phyloP scores from a whole-genome alignment of 495 filamentous ascomycete species.

The Trichoderma parareesei region DNA sequence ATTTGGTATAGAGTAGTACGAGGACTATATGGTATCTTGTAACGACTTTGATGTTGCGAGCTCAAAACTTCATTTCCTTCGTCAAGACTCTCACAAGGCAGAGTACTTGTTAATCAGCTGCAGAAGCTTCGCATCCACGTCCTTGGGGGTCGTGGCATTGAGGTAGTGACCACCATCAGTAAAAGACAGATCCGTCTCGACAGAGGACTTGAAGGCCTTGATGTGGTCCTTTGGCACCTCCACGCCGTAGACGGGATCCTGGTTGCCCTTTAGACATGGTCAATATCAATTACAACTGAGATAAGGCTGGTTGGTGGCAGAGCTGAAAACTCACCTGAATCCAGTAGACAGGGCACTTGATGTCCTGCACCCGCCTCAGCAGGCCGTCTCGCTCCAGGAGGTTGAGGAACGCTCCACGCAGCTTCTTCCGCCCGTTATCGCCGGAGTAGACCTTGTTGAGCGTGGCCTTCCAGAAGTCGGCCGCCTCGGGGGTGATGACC shows the following conservation, averaged over 20 bases:
- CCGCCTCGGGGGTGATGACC: slow-evolving; percentile 27
- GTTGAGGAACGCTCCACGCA: slow-evolving; percentile 49
- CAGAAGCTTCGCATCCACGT: slow-evolving; percentile 44
- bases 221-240: slow-evolving; percentile 47
- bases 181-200: slow-evolving; percentile 39
- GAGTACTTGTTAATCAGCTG: slow-evolving; percentile 30
- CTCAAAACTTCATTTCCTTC: not conserved
- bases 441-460: slow-evolving; percentile 50
- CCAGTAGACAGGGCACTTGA: slow-evolving; percentile 55
- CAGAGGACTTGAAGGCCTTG: slow-evolving; percentile 45
- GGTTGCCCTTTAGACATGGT: slow-evolving; percentile 36
- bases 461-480: slow-evolving; percentile 44
- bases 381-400: slow-evolving; percentile 53
- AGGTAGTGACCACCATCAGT: slow-evolving; percentile 53
- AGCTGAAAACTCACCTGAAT: slow-evolving; percentile 39
- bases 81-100: not conserved
- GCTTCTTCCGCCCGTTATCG: slow-evolving; percentile 46
- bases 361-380: slow-evolving; percentile 42
- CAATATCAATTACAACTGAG: not conserved
- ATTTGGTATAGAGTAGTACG: no score
- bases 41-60: not conserved
- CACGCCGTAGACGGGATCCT: slow-evolving; percentile 43
- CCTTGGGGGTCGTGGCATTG: slow-evolving; percentile 46
- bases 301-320: slow-evolving; percentile 8
- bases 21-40: not conserved